Evolutionary conservation across 331 rosid genomes (phyloP).

Genomic region (Acacia pycnantha): DNA sequence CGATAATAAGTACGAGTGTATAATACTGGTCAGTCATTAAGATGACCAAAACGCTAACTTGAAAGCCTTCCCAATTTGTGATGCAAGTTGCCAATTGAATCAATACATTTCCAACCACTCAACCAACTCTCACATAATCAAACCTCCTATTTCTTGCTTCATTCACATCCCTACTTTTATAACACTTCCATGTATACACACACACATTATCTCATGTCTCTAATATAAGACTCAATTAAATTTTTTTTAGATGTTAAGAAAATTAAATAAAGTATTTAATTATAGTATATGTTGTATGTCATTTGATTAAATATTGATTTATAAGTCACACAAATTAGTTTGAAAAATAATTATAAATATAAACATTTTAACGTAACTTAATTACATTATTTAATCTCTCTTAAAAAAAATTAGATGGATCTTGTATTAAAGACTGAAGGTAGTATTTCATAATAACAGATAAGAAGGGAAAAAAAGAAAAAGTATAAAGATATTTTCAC

Average conservation of each 20-base stretch:
- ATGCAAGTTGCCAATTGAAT: not conserved
- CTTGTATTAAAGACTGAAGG: too few species aligned
- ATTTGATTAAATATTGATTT: too few species aligned
- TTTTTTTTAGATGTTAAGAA: too few species aligned
- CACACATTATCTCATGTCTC: fast-evolving
- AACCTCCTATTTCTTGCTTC: not conserved
- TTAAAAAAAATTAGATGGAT: too few species aligned
- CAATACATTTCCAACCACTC: not conserved
- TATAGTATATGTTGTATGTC: too few species aligned
- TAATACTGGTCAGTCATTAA: not conserved
- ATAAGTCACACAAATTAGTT: too few species aligned
- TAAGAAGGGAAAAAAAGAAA: not conserved
- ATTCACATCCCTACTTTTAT: not conserved
- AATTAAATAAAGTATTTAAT: too few species aligned
- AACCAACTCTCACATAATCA: not conserved
- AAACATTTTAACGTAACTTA: too few species aligned
- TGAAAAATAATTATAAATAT: too few species aligned
- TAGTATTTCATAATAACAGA: too few species aligned
- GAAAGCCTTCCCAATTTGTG: not conserved
- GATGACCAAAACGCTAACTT: not conserved
- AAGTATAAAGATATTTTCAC: not conserved
- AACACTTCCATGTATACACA: not conserved
- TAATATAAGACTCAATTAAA: too few species aligned
- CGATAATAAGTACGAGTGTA: not conserved
- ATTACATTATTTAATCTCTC: too few species aligned